Percentiles rank a stretch among this genome's conserved stretches.
Evolutionary conservation across 1,284 basidiomycete genomes (phyloP).

Genomic region (Cystobasidiaceae sp.): DNA sequence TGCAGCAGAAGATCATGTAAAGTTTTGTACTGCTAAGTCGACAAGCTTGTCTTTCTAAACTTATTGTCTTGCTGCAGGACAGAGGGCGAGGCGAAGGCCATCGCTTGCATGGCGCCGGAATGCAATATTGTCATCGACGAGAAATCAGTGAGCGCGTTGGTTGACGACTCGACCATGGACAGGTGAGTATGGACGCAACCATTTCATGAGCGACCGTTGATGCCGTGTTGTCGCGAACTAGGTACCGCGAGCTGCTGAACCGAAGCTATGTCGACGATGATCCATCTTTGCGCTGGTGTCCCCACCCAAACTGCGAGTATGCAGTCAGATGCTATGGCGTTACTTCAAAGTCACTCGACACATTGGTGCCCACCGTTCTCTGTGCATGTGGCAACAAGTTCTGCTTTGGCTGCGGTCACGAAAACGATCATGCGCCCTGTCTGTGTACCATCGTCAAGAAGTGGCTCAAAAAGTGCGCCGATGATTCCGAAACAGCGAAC

Average conservation of each 20-base stretch:
- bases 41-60: neutral
- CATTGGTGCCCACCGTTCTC: constrained; percentile 79
- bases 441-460: constrained; percentile 81
- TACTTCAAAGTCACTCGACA: constrained; percentile 55
- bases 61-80: neutral
- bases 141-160: constrained; percentile 51
- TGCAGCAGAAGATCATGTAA: constrained; percentile 75
- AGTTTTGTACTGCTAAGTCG: neutral
- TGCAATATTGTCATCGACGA: constrained; percentile 68
- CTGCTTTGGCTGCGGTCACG: constrained; percentile 84
- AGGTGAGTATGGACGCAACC: constrained; percentile 43
- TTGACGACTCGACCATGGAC: constrained; percentile 47
- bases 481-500: constrained; percentile 97
- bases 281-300: constrained; percentile 83
- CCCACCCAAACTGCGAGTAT: constrained; percentile 60
- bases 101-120: constrained; percentile 89
- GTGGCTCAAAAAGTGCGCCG: constrained; percentile 96
- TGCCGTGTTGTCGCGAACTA: constrained; percentile 33
- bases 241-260: constrained; percentile 77
- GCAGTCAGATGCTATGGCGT: constrained; percentile 82
- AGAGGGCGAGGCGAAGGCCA: constrained; percentile 73
- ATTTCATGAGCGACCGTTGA: neutral
- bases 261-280: constrained; percentile 86
- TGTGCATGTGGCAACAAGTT: constrained; percentile 71
- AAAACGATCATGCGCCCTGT: constrained; percentile 83